Evolutionary conservation across 2,329 filamentous ascomycete genomes (phyloP), one percentile per base, ranked within the genome.

Genomic region (Blastomyces parvus): DNA sequence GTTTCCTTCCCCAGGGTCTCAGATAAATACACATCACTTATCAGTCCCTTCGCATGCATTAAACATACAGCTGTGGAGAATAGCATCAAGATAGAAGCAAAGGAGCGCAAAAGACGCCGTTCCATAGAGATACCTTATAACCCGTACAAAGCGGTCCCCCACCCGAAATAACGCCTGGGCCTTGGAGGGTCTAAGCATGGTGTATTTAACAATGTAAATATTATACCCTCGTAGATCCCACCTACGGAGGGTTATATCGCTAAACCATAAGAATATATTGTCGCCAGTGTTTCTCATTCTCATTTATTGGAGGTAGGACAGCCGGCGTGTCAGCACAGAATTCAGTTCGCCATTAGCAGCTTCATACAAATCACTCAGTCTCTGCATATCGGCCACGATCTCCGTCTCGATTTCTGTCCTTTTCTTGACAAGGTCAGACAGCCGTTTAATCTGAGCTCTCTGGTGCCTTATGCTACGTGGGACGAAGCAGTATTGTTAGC

Each of bases 401-500:
- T 65, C 60, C 30, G 30, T 40, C 55, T 69, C 68, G 36, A 69
- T 50, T 59, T 69, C 67, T 25, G 62, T 59, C 36, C 66, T 65
- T 57, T 36, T 64, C 42, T 66, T 64, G 36, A 65, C 60, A 25
- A 69, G 65, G 11, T 65, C 63, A 25, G 57, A 61, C 25, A 69
- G 66, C 30, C 33, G 48, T 38, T 64, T 62, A 11, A 67, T 59
- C 33, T 65, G 62, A 27, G 42, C 38, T 40, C 60, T 66, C 27
- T 61, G 66, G 44, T 64, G 62, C 42, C 62, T 48, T 11, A 56
- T 14, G n/a, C 68, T 68, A 30, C 38, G 44, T 33, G 56, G 25
- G 59, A 42, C 19, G 22, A 48, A 14, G 9, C 17, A 25, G 44
- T 50, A 25, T 55, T 14, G 38, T 53, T n/a, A 42, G 38, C 13